Evolutionary conservation across 305 asterid genomes (phyloP).

Genomic region (Fraxinus baroniana): DNA sequence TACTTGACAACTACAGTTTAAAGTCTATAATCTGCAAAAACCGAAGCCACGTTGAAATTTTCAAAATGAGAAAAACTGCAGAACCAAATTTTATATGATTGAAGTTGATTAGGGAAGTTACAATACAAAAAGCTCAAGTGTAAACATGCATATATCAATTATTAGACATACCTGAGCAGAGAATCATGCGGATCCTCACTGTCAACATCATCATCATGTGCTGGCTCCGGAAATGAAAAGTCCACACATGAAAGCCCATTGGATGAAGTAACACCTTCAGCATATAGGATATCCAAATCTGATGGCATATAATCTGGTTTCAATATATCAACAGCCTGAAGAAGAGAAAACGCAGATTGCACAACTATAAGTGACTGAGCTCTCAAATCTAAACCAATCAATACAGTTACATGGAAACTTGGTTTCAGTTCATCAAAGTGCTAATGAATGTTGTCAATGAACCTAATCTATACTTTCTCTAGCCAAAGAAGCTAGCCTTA

Average conservation of each 20-base stretch:
- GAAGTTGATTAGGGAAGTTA: not conserved
- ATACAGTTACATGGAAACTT: not conserved
- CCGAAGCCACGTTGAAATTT: not conserved
- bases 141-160: not conserved
- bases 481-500: not conserved
- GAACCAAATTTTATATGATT: not conserved
- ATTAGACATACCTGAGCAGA: conserved; percentile 58
- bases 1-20: not conserved
- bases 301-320: conserved; percentile 83
- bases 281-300: conserved; percentile 84
- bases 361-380: not conserved
- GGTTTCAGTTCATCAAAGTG: not conserved
- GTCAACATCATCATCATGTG: conserved; percentile 55
- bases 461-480: not conserved
- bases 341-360: not conserved
- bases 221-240: conserved; percentile 77
- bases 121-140: not conserved
- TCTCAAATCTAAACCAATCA: not conserved
- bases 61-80: not conserved
- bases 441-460: not conserved
- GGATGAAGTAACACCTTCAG: conserved; percentile 90
- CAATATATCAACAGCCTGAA: conserved; percentile 87
- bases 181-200: conserved; percentile 68
- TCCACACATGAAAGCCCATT: conserved; percentile 92
- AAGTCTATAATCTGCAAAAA: not conserved